Evolutionary conservation across 192 early-diverging fungal species (phyloP), one percentile per base, ranked within the genome.

Genomic region (Backusella luteola): DNA sequence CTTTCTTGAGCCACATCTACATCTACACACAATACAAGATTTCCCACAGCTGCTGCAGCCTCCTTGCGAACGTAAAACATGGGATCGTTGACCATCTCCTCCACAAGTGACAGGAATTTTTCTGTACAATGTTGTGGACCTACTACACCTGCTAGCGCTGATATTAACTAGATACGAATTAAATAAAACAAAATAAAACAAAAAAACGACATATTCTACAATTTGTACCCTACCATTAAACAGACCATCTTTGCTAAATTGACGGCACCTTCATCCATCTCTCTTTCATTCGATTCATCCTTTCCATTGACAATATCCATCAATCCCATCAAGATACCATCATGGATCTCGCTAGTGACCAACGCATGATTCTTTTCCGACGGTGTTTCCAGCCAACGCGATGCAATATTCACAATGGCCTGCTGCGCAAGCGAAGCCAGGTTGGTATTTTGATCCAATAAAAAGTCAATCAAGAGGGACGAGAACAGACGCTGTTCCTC

Each of bases 11-110:
- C 70, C 7, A 82, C 73, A 12, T 80, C 53, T 36, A 79, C 78
- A 39, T 66, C 35, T 7, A 86, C 76, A 34, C 79, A 72, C 53
- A 67, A 67, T 26, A 84, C 81, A 15, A 86, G 77, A 73, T 75
- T 80, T 15, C 85, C 85, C n/a, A 86, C 72, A 5, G 85, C 85
- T 0, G 76, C 42, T 2, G 85, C 85, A 3, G 83, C 85, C 70
- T 86, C 85, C 80, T 87, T 90, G 63, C 87, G 83, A 2, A 90
- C 89, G 69, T 87, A 90, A 76, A 90, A 90, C 36, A 86, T 82
- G 29, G 76, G 81, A 34, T 86, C 84, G 17, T 69, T 74, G 2
- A 82, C 73, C 74, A 88, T 75, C 66, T 77, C 74, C 53, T 90
- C 85, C 19, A 90, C 78, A 72, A 84, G 87, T 0, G 87, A 87